Evolutionary conservation across 2,329 filamentous ascomycete genomes (phyloP).

Genomic region (Nigrospora sphaerica): DNA sequence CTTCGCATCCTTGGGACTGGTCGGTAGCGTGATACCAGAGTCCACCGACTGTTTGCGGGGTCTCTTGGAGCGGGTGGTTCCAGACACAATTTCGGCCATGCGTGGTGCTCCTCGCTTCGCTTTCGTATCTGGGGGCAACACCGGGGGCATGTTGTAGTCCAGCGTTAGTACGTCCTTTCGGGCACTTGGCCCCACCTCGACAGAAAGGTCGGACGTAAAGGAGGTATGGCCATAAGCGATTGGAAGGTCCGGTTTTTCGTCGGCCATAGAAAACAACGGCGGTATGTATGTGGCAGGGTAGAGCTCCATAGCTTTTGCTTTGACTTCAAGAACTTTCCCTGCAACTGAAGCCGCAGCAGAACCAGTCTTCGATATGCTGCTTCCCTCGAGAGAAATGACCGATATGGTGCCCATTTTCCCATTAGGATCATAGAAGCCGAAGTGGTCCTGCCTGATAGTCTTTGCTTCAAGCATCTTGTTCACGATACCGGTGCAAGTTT

Average conservation of each 20-base stretch:
- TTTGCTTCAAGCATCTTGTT: constrained; percentile 14
- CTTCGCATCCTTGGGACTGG: neutral
- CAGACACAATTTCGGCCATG: neutral
- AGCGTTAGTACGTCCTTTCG: neutral
- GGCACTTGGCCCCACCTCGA: neutral
- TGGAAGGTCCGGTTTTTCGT: neutral
- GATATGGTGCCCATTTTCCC: constrained; percentile 1
- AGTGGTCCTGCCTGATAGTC: constrained; percentile 1
- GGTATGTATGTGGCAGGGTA: constrained; percentile 5
- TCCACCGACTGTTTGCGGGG: neutral
- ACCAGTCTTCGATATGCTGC: neutral
- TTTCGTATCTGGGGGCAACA: too few species aligned
- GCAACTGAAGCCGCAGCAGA: neutral
- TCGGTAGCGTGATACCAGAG: too few species aligned
- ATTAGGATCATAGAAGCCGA: neutral
- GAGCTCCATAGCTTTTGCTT: constrained; percentile 3
- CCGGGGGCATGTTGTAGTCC: neutral
- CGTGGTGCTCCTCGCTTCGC: too few species aligned
- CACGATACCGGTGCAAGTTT: constrained; percentile 14
- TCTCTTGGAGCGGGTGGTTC: neutral
- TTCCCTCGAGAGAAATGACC: neutral
- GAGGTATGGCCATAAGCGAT: neutral
- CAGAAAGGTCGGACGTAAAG: neutral
- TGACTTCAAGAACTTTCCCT: constrained; percentile 1
- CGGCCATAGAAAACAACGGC: neutral